phyloP scores from a whole-genome alignment of 345 rosid species.

The Citrus medica region DNA sequence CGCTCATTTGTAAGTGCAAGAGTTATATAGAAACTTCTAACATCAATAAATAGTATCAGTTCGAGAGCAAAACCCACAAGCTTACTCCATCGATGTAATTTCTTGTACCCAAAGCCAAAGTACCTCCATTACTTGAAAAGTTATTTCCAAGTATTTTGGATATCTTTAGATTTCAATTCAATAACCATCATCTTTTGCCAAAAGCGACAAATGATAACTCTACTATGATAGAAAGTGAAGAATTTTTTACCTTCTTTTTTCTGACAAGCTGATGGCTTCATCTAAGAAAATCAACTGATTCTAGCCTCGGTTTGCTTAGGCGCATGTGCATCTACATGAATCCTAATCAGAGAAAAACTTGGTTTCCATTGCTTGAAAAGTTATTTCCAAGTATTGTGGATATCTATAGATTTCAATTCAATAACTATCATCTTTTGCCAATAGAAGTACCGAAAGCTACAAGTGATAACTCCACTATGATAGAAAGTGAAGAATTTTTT shows the following conservation, averaged over 20 bases:
- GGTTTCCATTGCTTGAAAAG: too few species aligned
- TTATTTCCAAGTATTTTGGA: too few species aligned
- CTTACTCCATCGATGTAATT: too few species aligned
- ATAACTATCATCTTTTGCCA: neutral
- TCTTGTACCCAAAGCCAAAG: too few species aligned
- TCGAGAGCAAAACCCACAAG: too few species aligned
- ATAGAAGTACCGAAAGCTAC: neutral
- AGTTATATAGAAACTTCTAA: too few species aligned
- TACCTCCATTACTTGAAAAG: too few species aligned
- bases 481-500: neutral
- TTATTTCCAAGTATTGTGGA: too few species aligned
- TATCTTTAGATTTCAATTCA: too few species aligned
- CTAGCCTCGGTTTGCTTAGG: neutral
- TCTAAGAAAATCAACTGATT: neutral
- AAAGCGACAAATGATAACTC: neutral
- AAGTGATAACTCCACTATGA: neutral
- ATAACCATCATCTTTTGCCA: neutral
- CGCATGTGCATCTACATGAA: neutral
- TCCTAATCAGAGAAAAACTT: neutral
- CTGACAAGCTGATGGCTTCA: neutral
- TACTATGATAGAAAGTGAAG: neutral
- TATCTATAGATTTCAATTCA: too few species aligned
- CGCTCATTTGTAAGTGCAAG: too few species aligned
- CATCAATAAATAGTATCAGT: too few species aligned
- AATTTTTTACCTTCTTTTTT: neutral